Base-by-base conservation (phyloP, 768 basidiomycete species). In the Tulasnella calospora region DNA sequence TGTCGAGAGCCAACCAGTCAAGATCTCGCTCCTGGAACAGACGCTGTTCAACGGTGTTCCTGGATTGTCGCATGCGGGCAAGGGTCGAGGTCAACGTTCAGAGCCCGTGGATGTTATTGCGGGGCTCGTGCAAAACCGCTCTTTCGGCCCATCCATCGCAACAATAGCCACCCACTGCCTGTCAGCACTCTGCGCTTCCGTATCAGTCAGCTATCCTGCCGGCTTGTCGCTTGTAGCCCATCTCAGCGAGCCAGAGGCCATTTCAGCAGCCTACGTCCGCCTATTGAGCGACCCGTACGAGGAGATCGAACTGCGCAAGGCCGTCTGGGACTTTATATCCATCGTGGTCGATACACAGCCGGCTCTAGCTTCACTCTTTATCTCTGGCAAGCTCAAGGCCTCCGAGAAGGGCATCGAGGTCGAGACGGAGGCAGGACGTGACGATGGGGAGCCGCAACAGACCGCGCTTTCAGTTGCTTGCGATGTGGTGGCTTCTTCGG, bases 291-390 rank as follows among this genome's bases (percentile, higher is more conserved):
- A 94, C 82, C 93, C 94, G 0, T 94, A 92, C 80, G 92, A 94
- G 40, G 94, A 95, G 61, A 86, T 91, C 27, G 82, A 87, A 10
- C 87, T 94, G 41, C 90, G 92, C 27, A 91, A 88, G 73, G 89
- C 92, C 0, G 89, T 94, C 7, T 98, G 96, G 96, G 89, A 88
- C 80, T 92, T 97, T 80, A 90, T 97, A 51, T 85, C 92, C 0
- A 86, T 94, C 23, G 91, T 93, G 1, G 90, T 96, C 19, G 91
- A 94, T 81, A 92, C 91, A 79, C 95, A 96, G 82, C 95, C 96
- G 0, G 94, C 96, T 0, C 86, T 97, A 6, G 91, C 92, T 2
- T 87, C 90, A 76, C 86, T 98, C 36, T 91, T 96, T 79, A 91
- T 96, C 41, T 88, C 90, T 0, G 95, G 94, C 3, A 88, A 89